Conservation (phyloP, 1,284 basidiomycete species). For the Cryptococcus depauperatus region DNA sequence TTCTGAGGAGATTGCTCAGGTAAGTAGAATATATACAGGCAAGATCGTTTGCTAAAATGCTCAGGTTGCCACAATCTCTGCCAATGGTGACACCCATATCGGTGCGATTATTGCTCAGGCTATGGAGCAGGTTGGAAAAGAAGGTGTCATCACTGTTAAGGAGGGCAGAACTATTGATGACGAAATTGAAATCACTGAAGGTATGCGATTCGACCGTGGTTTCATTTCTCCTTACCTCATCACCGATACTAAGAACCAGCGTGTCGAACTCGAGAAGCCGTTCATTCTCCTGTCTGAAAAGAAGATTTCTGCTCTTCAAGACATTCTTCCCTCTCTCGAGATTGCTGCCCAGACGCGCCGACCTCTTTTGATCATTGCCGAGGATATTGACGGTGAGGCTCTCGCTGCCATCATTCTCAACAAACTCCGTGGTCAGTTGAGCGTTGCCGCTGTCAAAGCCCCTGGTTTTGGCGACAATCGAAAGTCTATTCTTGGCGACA, state of each 20-base stretch:
- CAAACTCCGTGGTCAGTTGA: constrained; percentile 95
- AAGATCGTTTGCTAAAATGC: background rate
- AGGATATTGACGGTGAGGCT: constrained; percentile 96
- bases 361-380: constrained; percentile 90
- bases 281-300: constrained; percentile 89
- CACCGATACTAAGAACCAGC: constrained; percentile 95
- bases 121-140: constrained; percentile 99
- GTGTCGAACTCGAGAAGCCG: constrained; percentile 96
- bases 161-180: constrained; percentile 96
- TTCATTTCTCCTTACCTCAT: constrained; percentile 99
- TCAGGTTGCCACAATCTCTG: constrained; percentile 90
- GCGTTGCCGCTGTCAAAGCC: constrained; percentile 89
- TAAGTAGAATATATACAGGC: constrained; percentile 40
- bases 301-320: constrained; percentile 93
- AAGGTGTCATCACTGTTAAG: constrained; percentile 99
- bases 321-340: constrained; percentile 92
- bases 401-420: constrained; percentile 95
- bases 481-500: constrained; percentile 92
- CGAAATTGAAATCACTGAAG: constrained; percentile 98
- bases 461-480: constrained; percentile 99
- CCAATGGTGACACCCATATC: constrained; percentile 90
- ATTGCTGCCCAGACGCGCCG: constrained; percentile 82
- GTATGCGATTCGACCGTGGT: constrained; percentile 98
- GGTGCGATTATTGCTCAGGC: constrained; percentile 96
- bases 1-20: constrained; percentile 86